Evolutionary conservation across 176 grass and related monocot genomes (phyloP), one percentile per base, ranked within the genome.

Genomic region (Chrysopogon serrulatus): DNA sequence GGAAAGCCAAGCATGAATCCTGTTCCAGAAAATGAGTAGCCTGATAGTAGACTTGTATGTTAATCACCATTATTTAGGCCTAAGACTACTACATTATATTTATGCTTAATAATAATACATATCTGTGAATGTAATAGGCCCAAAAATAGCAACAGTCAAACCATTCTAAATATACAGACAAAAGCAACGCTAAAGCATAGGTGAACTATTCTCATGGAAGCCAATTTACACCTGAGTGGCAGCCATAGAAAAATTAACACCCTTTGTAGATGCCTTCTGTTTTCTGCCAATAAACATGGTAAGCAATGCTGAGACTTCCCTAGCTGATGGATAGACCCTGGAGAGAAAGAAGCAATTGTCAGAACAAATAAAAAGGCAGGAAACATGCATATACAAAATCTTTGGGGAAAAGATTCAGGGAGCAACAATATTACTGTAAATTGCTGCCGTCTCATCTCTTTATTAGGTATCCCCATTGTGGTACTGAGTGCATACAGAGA

Each of bases 391-490:
- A 73, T n/a, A 26, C 34, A 79, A 15, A 84, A 56, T 28, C 71
- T 72, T 44, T 34, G 2, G 6, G 31, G 1, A n/a, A 65, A 65
- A 19, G 3, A 68, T 32, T 68, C 59, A 62, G 24, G 79, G 65
- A 73, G 61, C 26, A 76, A 83, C 51, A 83, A 15, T 19, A 73
- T 65, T 68, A 84, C 61, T 47, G 36, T 49, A 87, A 83, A 68
- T 48, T 74, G 76, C 51, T 19, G 21, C 1, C 59, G 56, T 87
- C 34, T 81, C 27, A 36, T 27, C 40, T 61, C 43, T 57, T 57
- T 26, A 65, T 79, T 73, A 92, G 56, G 84, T 39, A 26, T 94
- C 91, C 68, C 94, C 91, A 35, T 97, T 97, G 80, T 97, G 89
- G 65, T 92, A 94, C 89, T 94, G 82, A 16, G 40, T 32, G 54